Base-by-base conservation (phyloP, 2,329 filamentous ascomycete genomes). In the Sarocladium brachiariae region DNA sequence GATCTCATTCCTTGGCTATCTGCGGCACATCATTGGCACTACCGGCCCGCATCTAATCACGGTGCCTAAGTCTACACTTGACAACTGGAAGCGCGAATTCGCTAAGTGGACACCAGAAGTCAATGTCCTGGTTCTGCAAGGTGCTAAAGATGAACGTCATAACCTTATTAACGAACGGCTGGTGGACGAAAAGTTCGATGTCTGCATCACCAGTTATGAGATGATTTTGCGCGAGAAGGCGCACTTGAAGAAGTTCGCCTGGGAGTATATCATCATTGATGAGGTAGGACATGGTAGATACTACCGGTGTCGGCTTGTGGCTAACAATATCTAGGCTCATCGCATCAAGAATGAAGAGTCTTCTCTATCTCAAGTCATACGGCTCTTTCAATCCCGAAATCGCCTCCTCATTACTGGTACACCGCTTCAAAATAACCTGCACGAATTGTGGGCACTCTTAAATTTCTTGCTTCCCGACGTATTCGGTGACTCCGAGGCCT, bases 341-440 rank as follows among this genome's bases (percentile, higher is more conserved):
- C 89, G 93, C 54, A 99, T 99, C 79, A 99, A 99, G 75, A 99
- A 99, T 69, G 93, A 99, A 65, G 90, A 97, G 67, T 99, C 93
- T 0, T 96, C 93, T 0, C 77, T 99, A 2, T 91, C 93, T 2
- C 92, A 97, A 63, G 95, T 97, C 58, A 96, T 99, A 57, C 89
- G 93, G 58, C 74, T 96, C 50, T 99, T 99, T 75, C 89, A 91
- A 69, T 99, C 93, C 4, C 83, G 93, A 63, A 97, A 97, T 65
- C 86, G 93, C 49, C 78, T 99, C 27, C 78, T 99, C 54, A 99
- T 99, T 56, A 99, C 93, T 2, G 93, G 93, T 57, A 99, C 93
- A 3, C 93, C 93, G 1, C 77, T 99, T 4, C 93, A 99, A 65
- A 99, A 99, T 74, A 99, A 99, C 63, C 73, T 99, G 1, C 93